Evolutionary conservation across 306 rosid species (phyloP).

Genomic region (Potentilla sterilis): DNA sequence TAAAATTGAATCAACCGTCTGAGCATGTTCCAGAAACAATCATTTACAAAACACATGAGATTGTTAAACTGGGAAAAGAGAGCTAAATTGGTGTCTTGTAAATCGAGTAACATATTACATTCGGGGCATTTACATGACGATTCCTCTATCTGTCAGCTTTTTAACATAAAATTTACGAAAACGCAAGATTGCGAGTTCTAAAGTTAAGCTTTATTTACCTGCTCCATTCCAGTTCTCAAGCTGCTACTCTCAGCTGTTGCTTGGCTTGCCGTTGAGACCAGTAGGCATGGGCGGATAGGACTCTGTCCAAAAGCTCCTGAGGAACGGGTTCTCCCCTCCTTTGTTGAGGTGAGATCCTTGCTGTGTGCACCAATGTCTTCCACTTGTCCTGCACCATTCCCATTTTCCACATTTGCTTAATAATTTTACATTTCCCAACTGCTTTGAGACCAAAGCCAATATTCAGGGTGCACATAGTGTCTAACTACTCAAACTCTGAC

Average conservation of each 20-base stretch:
- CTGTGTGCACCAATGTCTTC: slow-evolving; percentile 85
- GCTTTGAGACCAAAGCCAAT: background rate
- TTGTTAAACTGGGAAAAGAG: slow-evolving; percentile 30
- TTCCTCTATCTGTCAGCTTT: slow-evolving; percentile 21
- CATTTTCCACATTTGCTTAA: slow-evolving; percentile 8
- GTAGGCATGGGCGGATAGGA: slow-evolving; percentile 64
- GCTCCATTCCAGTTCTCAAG: slow-evolving; percentile 32
- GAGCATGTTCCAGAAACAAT: slow-evolving; percentile 19
- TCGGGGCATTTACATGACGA: slow-evolving; percentile 19
- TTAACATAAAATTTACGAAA: slow-evolving; percentile 20
- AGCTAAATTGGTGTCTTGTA: slow-evolving; percentile 19
- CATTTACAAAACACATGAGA: slow-evolving; percentile 48
- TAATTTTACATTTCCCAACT: background rate
- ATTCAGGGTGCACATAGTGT: background rate
- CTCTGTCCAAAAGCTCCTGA: slow-evolving; percentile 72
- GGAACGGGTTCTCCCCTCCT: slow-evolving; percentile 87
- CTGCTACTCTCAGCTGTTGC: slow-evolving; percentile 38
- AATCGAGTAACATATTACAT: slow-evolving; percentile 30
- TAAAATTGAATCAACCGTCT: background rate
- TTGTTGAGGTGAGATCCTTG: slow-evolving; percentile 72
- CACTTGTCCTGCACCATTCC: slow-evolving; percentile 63
- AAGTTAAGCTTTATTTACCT: slow-evolving; percentile 18
- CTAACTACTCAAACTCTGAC: background rate
- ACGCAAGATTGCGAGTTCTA: background rate
- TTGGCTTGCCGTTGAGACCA: slow-evolving; percentile 69